phyloP scores from a whole-genome alignment of 2,329 filamentous ascomycete species.

The Hirsutella thompsonii region DNA sequence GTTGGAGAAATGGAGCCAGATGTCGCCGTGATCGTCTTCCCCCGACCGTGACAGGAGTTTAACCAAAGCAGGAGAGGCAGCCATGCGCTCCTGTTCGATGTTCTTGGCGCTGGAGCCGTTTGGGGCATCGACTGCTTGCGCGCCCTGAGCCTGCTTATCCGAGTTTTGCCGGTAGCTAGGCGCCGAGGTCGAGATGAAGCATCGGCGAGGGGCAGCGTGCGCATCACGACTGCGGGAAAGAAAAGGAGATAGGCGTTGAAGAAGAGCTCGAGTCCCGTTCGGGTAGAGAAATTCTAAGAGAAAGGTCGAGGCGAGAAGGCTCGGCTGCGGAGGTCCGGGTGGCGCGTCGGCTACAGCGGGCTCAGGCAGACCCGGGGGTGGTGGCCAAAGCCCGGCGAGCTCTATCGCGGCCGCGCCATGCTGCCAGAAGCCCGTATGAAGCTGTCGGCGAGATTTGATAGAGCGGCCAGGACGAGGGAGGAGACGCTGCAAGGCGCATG shows the following conservation, averaged over 20 bases:
- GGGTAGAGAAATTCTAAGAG: conserved; percentile 46
- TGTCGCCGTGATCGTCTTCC: conserved; percentile 21
- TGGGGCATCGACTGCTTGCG: not conserved
- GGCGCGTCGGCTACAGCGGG: conserved; percentile 9
- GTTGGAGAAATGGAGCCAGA: conserved; percentile 29
- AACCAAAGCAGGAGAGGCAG: not conserved
- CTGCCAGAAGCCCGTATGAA: conserved; percentile 40
- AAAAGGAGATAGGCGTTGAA: conserved; percentile 18
- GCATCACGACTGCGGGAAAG: conserved; percentile 10
- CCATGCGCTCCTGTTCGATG: conserved; percentile 3
- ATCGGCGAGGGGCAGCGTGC: conserved; percentile 10
- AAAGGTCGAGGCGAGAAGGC: conserved; percentile 32
- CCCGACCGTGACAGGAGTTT: conserved; percentile 11
- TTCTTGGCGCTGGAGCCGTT: not conserved
- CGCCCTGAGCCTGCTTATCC: not conserved
- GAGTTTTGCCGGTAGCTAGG: conserved; percentile 2
- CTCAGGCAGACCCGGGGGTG: conserved; percentile 12
- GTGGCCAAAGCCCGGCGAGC: conserved; percentile 28
- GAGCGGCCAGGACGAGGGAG: conserved; percentile 24
- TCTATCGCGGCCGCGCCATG: conserved; percentile 39
- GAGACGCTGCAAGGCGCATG: conserved; percentile 40
- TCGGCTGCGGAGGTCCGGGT: conserved; percentile 11
- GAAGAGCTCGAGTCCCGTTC: conserved; percentile 25
- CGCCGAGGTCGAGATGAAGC: conserved; percentile 13
- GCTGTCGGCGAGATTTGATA: conserved; percentile 26